Evolutionary conservation across 805 yeast species (phyloP).

Genomic region (Saitoella complicata): DNA sequence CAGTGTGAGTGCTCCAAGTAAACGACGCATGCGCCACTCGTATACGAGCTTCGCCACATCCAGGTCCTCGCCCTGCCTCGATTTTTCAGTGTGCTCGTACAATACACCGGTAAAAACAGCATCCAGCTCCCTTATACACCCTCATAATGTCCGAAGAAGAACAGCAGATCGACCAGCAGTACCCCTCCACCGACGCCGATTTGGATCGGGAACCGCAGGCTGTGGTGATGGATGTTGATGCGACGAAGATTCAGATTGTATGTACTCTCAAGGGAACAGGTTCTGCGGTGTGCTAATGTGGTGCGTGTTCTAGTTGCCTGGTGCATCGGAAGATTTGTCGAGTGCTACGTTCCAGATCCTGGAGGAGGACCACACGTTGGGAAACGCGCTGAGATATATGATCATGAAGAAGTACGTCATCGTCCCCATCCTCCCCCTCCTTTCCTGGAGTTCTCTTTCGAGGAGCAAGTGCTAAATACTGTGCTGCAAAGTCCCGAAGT

Average conservation of each 20-base stretch:
- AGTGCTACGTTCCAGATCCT: slow-evolving; percentile 86
- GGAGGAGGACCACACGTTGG: slow-evolving; percentile 93
- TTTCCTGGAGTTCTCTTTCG: neutral
- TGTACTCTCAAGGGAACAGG: slow-evolving; percentile 1
- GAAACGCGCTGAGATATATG: slow-evolving; percentile 82
- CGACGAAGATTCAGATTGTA: slow-evolving; percentile 19
- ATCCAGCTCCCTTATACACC: too few relatives aligned
- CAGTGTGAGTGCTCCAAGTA: too few relatives aligned
- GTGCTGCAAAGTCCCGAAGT: slow-evolving; percentile 81
- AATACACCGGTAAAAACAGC: too few relatives aligned
- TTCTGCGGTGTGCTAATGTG: neutral
- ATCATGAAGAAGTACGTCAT: slow-evolving; percentile 65
- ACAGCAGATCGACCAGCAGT: too few relatives aligned
- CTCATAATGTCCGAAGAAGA: too few relatives aligned
- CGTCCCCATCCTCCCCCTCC: neutral
- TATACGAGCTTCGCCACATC: too few relatives aligned
- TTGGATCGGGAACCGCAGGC: neutral
- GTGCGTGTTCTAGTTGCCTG: slow-evolving; percentile 37
- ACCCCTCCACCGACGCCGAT: neutral
- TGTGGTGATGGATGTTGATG: slow-evolving; percentile 11
- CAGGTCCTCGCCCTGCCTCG: too few relatives aligned
- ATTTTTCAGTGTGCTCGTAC: too few relatives aligned
- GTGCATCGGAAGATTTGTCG: slow-evolving; percentile 81
- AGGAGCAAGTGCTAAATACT: too few relatives aligned
- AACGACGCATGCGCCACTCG: too few relatives aligned